Evolutionary conservation across 2,329 filamentous ascomycete genomes (phyloP).

Genomic region (Aspergillus sp.): DNA sequence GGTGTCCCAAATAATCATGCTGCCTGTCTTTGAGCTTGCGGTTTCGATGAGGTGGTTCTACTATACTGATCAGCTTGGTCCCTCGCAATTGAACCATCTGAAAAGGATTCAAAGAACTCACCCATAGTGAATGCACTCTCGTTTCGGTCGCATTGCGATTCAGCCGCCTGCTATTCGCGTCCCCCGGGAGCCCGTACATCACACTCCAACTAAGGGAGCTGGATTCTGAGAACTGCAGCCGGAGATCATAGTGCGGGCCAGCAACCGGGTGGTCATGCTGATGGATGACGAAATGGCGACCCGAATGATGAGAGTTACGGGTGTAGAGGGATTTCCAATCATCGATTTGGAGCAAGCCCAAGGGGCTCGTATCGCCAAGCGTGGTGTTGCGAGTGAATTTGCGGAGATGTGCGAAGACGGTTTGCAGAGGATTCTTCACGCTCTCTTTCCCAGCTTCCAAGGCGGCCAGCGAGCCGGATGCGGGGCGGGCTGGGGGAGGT

Average conservation of each 20-base stretch:
- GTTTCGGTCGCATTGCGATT: constrained; percentile 64
- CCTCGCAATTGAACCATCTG: neutral
- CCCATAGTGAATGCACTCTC: constrained; percentile 61
- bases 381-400: constrained; percentile 20
- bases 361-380: neutral
- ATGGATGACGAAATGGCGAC: constrained; percentile 66
- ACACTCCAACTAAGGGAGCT: constrained; percentile 66
- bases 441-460: constrained; percentile 53
- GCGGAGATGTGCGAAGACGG: constrained; percentile 47
- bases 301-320: constrained; percentile 47
- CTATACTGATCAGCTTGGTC: neutral
- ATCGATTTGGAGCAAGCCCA: neutral
- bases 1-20: constrained; percentile 63
- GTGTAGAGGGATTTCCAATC: constrained; percentile 49
- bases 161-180: constrained; percentile 55
- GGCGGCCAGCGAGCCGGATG: constrained; percentile 34
- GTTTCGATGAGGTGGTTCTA: constrained; percentile 64
- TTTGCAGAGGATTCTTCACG: constrained; percentile 50
- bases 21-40: constrained; percentile 55
- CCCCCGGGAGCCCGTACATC: constrained; percentile 63
- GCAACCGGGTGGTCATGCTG: constrained; percentile 72
- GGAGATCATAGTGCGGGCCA: constrained; percentile 67
- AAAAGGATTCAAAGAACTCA: constrained; percentile 26
- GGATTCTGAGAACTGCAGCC: constrained; percentile 66
- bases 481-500: constrained; percentile 1